These are phyloP conservation scores for Aspergillus neotritici DNA, from an alignment of 2,329 filamentous ascomycete species.

Conservation along the genomic window DNA sequence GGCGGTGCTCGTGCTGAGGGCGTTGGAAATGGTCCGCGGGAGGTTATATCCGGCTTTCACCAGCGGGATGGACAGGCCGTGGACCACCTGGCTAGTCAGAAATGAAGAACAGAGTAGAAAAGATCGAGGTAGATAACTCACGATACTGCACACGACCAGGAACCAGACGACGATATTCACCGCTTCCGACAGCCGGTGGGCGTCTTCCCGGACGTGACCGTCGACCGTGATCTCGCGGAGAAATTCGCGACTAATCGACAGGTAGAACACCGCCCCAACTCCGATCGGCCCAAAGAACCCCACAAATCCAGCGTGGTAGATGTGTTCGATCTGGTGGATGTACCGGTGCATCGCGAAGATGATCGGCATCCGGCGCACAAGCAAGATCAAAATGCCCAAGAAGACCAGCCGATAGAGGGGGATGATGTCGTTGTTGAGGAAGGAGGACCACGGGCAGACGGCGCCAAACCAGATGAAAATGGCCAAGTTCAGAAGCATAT, in stretches of 20 bases:
- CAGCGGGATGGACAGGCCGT: conserved; percentile 75
- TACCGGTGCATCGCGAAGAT: conserved; percentile 66
- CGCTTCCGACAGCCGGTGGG: conserved; percentile 58
- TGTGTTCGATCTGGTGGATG: conserved; percentile 72
- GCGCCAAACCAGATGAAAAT: conserved; percentile 91
- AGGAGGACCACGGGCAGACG: conserved; percentile 71
- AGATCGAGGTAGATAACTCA: conserved; percentile 32
- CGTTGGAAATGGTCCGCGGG: conserved; percentile 42
- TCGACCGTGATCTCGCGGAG: conserved; percentile 55
- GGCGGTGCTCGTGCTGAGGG: conserved; percentile 38
- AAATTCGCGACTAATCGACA: conserved; percentile 76
- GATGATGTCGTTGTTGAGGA: conserved; percentile 62
- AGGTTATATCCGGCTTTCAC: conserved; percentile 45
- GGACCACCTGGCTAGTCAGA: conserved; percentile 55
- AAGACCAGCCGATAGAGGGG: conserved; percentile 67
- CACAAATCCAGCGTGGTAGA: conserved; percentile 73
- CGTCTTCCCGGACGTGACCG: conserved; percentile 59
- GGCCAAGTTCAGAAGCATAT: conserved; percentile 85
- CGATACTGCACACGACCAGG: conserved; percentile 72
- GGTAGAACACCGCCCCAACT: conserved; percentile 83
- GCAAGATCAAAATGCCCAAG: conserved; percentile 68
- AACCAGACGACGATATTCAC: conserved; percentile 80
- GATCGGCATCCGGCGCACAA: conserved; percentile 72
- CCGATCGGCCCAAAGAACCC: conserved; percentile 93
- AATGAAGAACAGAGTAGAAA: conserved; percentile 1